Percentiles rank a stretch among this genome's conserved stretches.
phyloP scores from a whole-genome alignment of 768 basidiomycete species.

The Leccinum longicurvipes region DNA sequence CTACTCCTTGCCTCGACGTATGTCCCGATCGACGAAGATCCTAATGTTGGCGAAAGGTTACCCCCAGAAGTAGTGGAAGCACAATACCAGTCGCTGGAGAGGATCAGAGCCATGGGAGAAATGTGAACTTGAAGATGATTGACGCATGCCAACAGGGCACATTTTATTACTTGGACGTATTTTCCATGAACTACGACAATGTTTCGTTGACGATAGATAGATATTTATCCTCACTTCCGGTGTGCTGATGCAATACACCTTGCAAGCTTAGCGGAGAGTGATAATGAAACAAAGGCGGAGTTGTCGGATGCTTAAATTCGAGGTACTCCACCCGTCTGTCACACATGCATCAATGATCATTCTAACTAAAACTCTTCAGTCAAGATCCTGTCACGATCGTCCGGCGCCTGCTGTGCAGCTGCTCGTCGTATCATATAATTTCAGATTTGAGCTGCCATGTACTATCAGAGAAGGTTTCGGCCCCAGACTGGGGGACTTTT shows the following conservation, averaged over 20 bases:
- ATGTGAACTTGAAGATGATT: neutral
- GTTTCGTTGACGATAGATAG: neutral
- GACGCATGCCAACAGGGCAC: neutral
- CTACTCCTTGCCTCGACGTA: neutral
- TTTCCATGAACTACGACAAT: neutral
- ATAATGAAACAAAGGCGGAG: no score
- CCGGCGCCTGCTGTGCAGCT: no score
- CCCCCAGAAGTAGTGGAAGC: neutral
- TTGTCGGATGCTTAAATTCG: no score
- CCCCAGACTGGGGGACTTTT: no score
- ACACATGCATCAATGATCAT: no score
- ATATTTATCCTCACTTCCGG: neutral
- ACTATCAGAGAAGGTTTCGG: no score
- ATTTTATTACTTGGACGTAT: neutral
- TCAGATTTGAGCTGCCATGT: no score
- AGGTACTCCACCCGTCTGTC: no score
- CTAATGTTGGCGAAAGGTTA: neutral
- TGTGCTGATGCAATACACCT: no score
- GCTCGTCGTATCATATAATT: no score
- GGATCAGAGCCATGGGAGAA: neutral
- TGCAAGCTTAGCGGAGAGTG: neutral
- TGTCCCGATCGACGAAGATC: neutral
- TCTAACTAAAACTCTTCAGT: no score
- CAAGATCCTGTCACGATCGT: no score
- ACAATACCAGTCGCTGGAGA: neutral